These are phyloP conservation scores for Aspergillus tamarii DNA, from an alignment of 2,329 filamentous ascomycete genomes.

Conservation along the genomic window DNA sequence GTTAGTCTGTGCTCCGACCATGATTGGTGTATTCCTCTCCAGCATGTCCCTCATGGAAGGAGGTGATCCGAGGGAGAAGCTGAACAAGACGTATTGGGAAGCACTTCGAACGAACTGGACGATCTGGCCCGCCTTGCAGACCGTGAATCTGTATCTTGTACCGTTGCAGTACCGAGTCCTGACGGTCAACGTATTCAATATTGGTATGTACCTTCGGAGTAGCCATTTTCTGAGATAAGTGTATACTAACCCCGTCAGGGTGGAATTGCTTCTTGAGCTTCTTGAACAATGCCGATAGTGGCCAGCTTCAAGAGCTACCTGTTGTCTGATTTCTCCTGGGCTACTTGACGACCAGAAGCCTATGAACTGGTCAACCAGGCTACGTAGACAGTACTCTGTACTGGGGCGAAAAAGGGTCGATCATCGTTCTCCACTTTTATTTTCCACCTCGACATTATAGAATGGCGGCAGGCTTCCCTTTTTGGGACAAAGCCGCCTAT, in stretches of 20 bases:
- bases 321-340: background rate
- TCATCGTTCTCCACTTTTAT: background rate
- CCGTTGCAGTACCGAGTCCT: constrained; percentile 21
- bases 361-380: too few species aligned
- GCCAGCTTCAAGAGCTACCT: background rate
- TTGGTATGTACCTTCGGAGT: constrained; percentile 15
- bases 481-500: background rate
- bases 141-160: constrained; percentile 18
- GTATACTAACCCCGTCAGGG: constrained; percentile 7
- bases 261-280: constrained; percentile 25
- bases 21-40: constrained; percentile 23
- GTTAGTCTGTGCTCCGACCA: constrained; percentile 19
- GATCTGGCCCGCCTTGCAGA: constrained; percentile 20
- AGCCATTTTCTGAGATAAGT: too few species aligned
- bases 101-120: constrained; percentile 22
- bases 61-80: constrained; percentile 14
- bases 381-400: too few species aligned
- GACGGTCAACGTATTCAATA: constrained; percentile 21
- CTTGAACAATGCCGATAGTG: constrained; percentile 13
- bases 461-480: background rate
- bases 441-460: background rate
- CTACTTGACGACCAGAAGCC: background rate
- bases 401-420: background rate
- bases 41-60: constrained; percentile 22
- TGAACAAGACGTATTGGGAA: constrained; percentile 17